These are phyloP conservation scores for Crithidia thermophila DNA, from an alignment of 208 protist genomes.

Conservation along the genomic window DNA sequence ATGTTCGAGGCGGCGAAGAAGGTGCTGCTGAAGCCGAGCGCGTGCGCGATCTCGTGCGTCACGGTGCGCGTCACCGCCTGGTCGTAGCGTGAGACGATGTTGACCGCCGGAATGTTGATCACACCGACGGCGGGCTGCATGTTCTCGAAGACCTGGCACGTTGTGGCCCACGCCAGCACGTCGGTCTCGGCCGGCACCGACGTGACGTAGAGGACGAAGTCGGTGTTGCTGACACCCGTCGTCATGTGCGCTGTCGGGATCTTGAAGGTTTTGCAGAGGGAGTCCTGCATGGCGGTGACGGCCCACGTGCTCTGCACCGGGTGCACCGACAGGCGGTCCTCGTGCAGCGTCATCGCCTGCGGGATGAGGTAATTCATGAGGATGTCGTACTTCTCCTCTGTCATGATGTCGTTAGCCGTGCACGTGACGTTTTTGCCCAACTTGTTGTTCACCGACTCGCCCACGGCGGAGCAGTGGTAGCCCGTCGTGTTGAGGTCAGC, in stretches of 20 bases:
- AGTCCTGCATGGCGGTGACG: slow-evolving; percentile 12
- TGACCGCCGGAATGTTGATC: slow-evolving; percentile 48
- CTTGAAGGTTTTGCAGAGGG: background rate
- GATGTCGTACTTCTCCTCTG: slow-evolving; percentile 29
- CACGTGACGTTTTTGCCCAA: slow-evolving; percentile 25
- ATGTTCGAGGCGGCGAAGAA: slow-evolving; percentile 25
- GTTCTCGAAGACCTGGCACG: slow-evolving; percentile 34
- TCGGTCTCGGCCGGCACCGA: slow-evolving; percentile 26
- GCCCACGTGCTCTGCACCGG: slow-evolving; percentile 18
- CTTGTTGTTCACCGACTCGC: slow-evolving; percentile 22
- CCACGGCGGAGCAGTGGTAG: slow-evolving; percentile 44
- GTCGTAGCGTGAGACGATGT: slow-evolving; percentile 18
- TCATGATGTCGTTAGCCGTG: slow-evolving; percentile 37
- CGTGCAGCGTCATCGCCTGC: slow-evolving; percentile 50
- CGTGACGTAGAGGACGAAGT: slow-evolving; percentile 77
- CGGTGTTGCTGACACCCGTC: slow-evolving; percentile 36
- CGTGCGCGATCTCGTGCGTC: slow-evolving; percentile 86
- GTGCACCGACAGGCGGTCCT: slow-evolving; percentile 50
- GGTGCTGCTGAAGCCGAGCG: slow-evolving; percentile 65
- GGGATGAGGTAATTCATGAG: slow-evolving; percentile 44
- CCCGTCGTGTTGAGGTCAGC: slow-evolving; percentile 35
- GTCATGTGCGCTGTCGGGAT: slow-evolving; percentile 37
- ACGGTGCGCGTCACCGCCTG: slow-evolving; percentile 25
- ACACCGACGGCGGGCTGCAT: slow-evolving; percentile 43
- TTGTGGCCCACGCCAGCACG: slow-evolving; percentile 44